Evolutionary conservation across 371 early-diverging fungal species (phyloP).

Genomic region (Gilbertella persicaria): DNA sequence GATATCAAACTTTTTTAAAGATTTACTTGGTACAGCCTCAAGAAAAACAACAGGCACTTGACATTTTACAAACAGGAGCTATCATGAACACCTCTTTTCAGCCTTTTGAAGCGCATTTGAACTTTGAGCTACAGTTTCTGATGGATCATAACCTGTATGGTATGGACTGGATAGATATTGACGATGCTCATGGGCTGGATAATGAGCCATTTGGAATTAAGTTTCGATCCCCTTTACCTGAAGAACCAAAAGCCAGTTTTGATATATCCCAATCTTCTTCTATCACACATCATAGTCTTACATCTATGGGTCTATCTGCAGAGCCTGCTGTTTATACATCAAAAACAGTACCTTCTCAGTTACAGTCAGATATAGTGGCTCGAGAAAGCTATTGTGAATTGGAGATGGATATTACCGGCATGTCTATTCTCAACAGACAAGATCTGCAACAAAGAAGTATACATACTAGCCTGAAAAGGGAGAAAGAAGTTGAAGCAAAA

Average conservation of each 20-base stretch:
- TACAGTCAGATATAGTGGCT: slow-evolving; percentile 20
- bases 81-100: slow-evolving; percentile 68
- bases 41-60: slow-evolving; percentile 55
- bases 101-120: slow-evolving; percentile 86
- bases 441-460: slow-evolving; percentile 58
- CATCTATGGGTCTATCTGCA: background rate
- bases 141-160: slow-evolving; percentile 93
- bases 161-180: slow-evolving; percentile 71
- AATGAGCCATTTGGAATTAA: slow-evolving; percentile 13
- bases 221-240: slow-evolving; percentile 46
- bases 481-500: slow-evolving; percentile 1
- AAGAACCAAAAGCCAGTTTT: slow-evolving; percentile 19
- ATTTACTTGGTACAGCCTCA: slow-evolving; percentile 71
- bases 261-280: slow-evolving; percentile 13
- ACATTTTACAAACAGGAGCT: slow-evolving; percentile 72
- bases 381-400: slow-evolving; percentile 74
- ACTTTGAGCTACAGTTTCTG: slow-evolving; percentile 89
- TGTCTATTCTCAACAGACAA: slow-evolving; percentile 71
- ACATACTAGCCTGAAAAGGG: slow-evolving; percentile 31
- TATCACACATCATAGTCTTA: background rate
- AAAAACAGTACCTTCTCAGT: slow-evolving; percentile 19
- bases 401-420: slow-evolving; percentile 70
- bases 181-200: background rate
- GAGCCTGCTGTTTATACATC: slow-evolving; percentile 23
- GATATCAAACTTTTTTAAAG: slow-evolving; percentile 74